These are phyloP conservation scores for Apiospora aurea DNA, from an alignment of 2,329 filamentous ascomycete species.

Conservation along the genomic window DNA sequence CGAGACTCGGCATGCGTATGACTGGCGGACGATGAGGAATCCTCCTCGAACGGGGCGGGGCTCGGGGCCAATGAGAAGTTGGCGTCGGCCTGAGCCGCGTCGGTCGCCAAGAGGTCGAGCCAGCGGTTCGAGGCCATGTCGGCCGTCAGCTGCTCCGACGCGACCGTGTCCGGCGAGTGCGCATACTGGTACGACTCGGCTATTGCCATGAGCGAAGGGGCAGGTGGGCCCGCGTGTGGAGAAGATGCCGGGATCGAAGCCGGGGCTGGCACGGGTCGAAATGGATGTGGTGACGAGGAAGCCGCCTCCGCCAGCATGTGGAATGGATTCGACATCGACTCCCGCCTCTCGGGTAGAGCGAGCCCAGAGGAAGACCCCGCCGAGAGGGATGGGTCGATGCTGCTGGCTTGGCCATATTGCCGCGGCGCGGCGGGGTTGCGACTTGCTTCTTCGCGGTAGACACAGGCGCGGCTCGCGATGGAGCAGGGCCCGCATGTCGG, in stretches of 20 bases:
- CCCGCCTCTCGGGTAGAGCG: background rate
- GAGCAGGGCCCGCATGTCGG: conserved; percentile 34
- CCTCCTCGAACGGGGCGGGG: conserved; percentile 26
- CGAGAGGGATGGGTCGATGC: background rate
- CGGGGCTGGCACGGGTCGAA: background rate
- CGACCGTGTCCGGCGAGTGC: conserved; percentile 38
- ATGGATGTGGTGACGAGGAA: background rate
- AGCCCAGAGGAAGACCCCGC: background rate
- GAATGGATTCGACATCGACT: background rate
- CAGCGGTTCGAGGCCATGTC: conserved; percentile 42
- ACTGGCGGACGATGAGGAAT: background rate
- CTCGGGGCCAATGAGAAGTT: conserved; percentile 39
- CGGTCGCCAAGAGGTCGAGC: conserved; percentile 42
- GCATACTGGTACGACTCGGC: conserved; percentile 29
- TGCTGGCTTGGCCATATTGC: background rate
- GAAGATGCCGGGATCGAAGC: background rate
- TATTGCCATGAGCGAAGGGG: conserved; percentile 23
- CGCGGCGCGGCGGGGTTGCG: background rate
- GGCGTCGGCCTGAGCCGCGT: conserved; percentile 43
- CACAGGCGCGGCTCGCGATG: conserved; percentile 32
- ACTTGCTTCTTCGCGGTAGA: conserved; percentile 26
- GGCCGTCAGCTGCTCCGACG: conserved; percentile 39
- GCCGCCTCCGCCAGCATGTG: background rate
- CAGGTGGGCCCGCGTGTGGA: background rate
- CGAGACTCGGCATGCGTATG: background rate